Evolutionary conservation across 306 rosid species (phyloP), one percentile per base, ranked within the genome.

Genomic region (Dalbergia oliveri): DNA sequence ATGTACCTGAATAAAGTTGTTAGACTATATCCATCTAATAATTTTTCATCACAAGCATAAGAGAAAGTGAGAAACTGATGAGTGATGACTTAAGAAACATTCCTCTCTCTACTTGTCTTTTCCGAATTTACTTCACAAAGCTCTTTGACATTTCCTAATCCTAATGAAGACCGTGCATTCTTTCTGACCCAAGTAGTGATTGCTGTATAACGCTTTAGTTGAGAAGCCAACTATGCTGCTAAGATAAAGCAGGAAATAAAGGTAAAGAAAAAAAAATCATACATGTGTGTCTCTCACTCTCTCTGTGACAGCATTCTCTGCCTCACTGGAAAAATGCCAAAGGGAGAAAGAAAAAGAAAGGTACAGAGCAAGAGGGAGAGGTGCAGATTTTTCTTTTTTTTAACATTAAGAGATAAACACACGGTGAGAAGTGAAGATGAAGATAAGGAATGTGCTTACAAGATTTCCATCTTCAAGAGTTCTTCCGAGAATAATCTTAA

Each of bases 11-110:
- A 26, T 26, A 26, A 26, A 26, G 31, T 26, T 26, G 3, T 26
- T 2, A 26, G 31, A 26, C 31, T 26, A 26, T 26, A 26, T 26
- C 31, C 3, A 26, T 26, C 31, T 26, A 26, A 26, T 26, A 26
- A 26, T 26, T 26, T 26, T 26, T 26, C 31, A 26, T 26, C 65
- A 60, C 69, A 45, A 74, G 69, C 79, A 60, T 26, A 60, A 19
- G 7, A 21, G 37, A 47, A 47, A 47, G n/a, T 47, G 7, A 21
- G 37, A 47, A 47, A 47, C 53, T 47, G 12, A 47, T 10, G 53
- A 47, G 53, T 47, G 53, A 11, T 11, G 53, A 47, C 4, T 26
- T 2, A 26, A 26, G 31, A 26, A 1, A 47, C 53, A 47, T 3
- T 13, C 12, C 53, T 47, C 53, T 47, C 5, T 47, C 53, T 47